Base-by-base conservation (phyloP, 495 filamentous ascomycete species). In the Lophium mytilinum region DNA sequence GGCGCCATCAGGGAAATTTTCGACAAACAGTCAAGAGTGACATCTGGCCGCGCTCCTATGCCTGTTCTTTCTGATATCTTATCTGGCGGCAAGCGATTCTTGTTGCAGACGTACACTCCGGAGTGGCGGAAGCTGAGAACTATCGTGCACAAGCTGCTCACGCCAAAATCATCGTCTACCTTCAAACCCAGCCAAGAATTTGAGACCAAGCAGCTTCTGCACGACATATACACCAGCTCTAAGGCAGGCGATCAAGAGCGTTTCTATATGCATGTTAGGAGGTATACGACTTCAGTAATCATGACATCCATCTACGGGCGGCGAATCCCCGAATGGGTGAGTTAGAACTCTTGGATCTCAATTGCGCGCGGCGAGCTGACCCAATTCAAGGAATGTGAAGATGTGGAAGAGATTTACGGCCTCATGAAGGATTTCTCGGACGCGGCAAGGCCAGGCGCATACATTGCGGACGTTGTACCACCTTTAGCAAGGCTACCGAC, bases 151-250 rank as follows among this genome's bases (percentile, higher is more conserved):
- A 57, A 69, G 53, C 18, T 78, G 50, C 42, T 57, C 18, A 66
- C 62, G 9, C 41, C 54, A 0, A 42, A 46, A 1, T 66, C 66
- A 49, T 61, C 68, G 0, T 36, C 52, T 0, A 66, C 60, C 0
- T 71, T 70, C 39, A 61, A 71, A 19, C 75, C 76, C 37, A 69
- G 64, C 8, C 76, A 79, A 61, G 72, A 74, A 35, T 76, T 74
- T 24, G 76, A 79, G 57, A 65, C 69, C 3, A 74, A 77, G 52
- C 69, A 74, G 53, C 58, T 84, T 7, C 73, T 78, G 1, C 73
- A 73, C 21, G 78, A 83, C 56, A 66, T 83, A 3, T 64, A 78
- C 4, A 71, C 65, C 12, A 41, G 64, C 34, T 30, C 24, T 30
- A 66, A 62, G 37, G 37, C 9, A 5, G 47, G 50, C n/a, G 35